Conservation (phyloP, 2,329 filamentous ascomycete genomes). For the Macrophomina pseudophaseolina region DNA sequence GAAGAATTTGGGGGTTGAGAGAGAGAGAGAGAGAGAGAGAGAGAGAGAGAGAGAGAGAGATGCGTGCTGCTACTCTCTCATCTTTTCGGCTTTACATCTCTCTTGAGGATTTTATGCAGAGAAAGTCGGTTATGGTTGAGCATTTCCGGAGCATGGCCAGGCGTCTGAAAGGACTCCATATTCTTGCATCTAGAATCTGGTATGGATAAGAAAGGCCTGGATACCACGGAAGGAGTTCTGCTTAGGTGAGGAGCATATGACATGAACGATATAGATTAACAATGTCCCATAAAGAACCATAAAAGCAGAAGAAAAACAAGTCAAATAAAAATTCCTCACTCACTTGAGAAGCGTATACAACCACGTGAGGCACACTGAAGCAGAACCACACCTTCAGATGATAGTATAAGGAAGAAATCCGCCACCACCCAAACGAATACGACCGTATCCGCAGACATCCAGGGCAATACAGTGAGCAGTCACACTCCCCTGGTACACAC, state of each 20-base stretch:
- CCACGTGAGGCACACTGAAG: too few relatives aligned
- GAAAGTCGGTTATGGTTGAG: neutral
- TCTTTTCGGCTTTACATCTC: neutral
- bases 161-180: neutral
- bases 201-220: neutral
- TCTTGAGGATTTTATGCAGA: neutral
- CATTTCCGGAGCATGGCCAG: constrained; percentile 2
- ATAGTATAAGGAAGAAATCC: too few relatives aligned
- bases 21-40: neutral
- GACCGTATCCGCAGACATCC: neutral
- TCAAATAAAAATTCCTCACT: too few relatives aligned
- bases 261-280: neutral
- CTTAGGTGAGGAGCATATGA: neutral
- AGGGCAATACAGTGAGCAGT: neutral
- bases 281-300: too few relatives aligned
- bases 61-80: neutral
- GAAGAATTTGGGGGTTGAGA: neutral
- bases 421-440: neutral
- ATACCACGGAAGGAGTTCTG: neutral
- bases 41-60: neutral
- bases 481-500: neutral
- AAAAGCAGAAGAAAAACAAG: too few relatives aligned
- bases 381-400: too few relatives aligned
- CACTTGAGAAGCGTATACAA: too few relatives aligned
- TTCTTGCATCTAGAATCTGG: constrained; percentile 11